phyloP scores from a whole-genome alignment of 2,329 filamentous ascomycete genomes.

The Stemphylium beticola region DNA sequence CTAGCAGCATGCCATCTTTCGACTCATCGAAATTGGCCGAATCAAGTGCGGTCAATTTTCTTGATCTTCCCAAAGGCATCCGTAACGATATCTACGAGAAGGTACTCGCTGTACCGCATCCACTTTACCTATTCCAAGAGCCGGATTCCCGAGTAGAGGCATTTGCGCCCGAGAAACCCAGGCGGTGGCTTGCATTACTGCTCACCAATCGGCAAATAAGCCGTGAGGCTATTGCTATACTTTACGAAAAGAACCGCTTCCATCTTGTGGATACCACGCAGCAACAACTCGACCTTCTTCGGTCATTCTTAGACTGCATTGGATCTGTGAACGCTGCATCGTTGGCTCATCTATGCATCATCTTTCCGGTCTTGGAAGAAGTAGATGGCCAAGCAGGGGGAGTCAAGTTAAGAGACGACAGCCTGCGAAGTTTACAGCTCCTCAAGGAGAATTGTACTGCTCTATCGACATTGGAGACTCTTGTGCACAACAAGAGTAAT shows the following conservation, averaged over 20 bases:
- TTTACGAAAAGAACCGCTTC: constrained; percentile 21
- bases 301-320: constrained; percentile 18
- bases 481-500: constrained; percentile 21
- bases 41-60: constrained; percentile 3
- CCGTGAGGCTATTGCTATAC: constrained; percentile 9
- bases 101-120: constrained; percentile 9
- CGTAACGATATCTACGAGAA: constrained; percentile 13
- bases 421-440: constrained; percentile 15
- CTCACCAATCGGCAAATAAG: constrained; percentile 15
- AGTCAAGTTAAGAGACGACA: constrained; percentile 13
- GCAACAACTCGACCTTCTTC: constrained; percentile 14
- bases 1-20: too few relatives aligned
- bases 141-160: constrained; percentile 11
- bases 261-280: constrained; percentile 19
- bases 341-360: constrained; percentile 17
- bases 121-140: constrained; percentile 18
- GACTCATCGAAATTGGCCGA: too few relatives aligned
- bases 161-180: constrained; percentile 15
- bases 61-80: constrained; percentile 10
- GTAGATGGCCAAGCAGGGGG: constrained; percentile 7
- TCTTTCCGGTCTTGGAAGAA: constrained; percentile 17
- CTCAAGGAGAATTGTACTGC: constrained; percentile 13
- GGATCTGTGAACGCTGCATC: constrained; percentile 16
- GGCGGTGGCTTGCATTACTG: constrained; percentile 11
- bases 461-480: constrained; percentile 17